These are phyloP conservation scores for Achlya hypogyna DNA, from an alignment of 352 stramenopile species.

Conservation along the genomic window DNA sequence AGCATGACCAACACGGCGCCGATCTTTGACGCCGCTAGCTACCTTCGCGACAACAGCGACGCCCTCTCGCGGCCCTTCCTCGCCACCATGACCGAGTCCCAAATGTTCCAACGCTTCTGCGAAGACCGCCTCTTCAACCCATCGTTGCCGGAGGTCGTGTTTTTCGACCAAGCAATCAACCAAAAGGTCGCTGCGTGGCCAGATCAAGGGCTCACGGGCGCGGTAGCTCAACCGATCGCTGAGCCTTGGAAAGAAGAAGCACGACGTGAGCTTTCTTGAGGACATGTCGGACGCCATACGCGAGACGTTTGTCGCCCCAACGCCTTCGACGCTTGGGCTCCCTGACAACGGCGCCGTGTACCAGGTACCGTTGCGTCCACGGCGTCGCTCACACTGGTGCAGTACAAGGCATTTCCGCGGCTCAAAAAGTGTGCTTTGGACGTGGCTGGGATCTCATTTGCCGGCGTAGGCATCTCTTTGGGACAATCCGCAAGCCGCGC, in stretches of 20 bases:
- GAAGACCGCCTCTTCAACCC: constrained; percentile 65
- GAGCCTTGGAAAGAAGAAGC: constrained; percentile 72
- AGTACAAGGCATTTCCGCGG: constrained; percentile 74
- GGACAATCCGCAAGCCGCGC: constrained; percentile 61
- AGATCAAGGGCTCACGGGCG: background rate
- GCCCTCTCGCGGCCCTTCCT: constrained; percentile 49
- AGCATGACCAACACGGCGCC: background rate
- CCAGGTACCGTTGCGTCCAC: constrained; percentile 30
- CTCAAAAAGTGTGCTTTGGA: constrained; percentile 59
- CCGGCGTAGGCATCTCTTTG: constrained; percentile 47
- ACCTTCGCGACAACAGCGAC: constrained; percentile 64
- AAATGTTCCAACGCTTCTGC: constrained; percentile 82
- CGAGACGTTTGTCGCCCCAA: constrained; percentile 73
- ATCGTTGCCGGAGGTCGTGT: constrained; percentile 56
- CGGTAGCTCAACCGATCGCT: constrained; percentile 55
- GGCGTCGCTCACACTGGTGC: constrained; percentile 1
- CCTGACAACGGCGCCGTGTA: constrained; percentile 70
- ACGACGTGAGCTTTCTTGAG: constrained; percentile 75
- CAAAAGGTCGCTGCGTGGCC: constrained; percentile 31
- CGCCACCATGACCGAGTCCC: constrained; percentile 46
- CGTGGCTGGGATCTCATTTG: background rate
- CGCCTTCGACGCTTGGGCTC: constrained; percentile 69
- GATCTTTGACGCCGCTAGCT: constrained; percentile 54
- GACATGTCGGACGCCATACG: constrained; percentile 62
- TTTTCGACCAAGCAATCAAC: constrained; percentile 83